Base-by-base conservation (phyloP, 768 basidiomycete genomes). In the Candolleomyces aberdarensis region DNA sequence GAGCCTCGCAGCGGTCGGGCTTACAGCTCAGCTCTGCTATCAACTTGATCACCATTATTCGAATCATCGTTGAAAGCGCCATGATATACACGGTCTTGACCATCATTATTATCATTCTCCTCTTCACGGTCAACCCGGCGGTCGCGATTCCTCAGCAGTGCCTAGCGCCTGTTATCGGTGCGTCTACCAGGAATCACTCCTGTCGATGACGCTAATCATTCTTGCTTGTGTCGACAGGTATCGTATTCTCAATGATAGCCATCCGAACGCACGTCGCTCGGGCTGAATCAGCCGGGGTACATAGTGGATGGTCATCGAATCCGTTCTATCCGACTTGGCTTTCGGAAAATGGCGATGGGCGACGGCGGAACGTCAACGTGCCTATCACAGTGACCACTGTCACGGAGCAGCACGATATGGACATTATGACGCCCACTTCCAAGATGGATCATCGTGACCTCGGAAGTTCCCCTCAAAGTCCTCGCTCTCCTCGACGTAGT, bases 61-160 rank as follows among this genome's bases (percentile, higher is more conserved):
- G 56, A 40, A 57, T 57, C 40, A 49, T 57, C 44, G 56, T 57
- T 17, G 56, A 57, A 26, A 57, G 56, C 31, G 56, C 56, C 1
- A n/a, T 32, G 44, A n/a, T 57, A 13, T 57, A 62, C 47, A 62
- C 60, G 19, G 22, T 43, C 20, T 6, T 31, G 32, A 31, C 31
- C 17, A n/a, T 19, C 26, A 61, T 57, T 29, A 59, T 49, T 47
- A 57, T 62, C 41, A 62, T 49, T 19, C 49, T 51, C 19, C 19
- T 44, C 20, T 43, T 46, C 41, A 7, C 41, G n/a, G 7, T 46
- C 31, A 26, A 53, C 22, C 53, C 59, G 8, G 43, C 49, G 31
- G 48, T 10, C 11, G 44, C 44, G 36, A 29, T 53, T 40, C 55
- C 41, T 17, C 50, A 39, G 40, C 31, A 47, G 40, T 15, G n/a